Conservation (phyloP, 306 rosid genomes). For the Vachellia pachyceras region DNA sequence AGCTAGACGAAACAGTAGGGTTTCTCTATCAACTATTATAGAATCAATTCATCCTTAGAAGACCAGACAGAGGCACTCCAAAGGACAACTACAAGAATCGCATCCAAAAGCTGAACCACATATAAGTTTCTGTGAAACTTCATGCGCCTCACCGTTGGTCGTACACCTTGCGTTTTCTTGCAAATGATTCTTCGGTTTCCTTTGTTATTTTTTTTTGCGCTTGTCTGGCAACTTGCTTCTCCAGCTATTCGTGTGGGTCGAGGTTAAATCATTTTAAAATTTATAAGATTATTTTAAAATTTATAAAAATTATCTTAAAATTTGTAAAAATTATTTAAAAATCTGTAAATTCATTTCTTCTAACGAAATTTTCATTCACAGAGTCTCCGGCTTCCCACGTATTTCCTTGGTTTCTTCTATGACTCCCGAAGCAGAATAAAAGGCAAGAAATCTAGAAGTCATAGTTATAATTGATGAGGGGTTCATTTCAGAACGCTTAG, state of each 20-base stretch:
- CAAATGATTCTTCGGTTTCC: conserved; percentile 11
- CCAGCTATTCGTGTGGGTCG: no score
- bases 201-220: neutral
- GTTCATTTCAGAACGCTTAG: neutral
- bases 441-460: neutral
- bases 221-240: no score
- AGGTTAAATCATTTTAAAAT: no score
- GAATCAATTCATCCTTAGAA: conserved; percentile 47
- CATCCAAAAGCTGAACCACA: neutral
- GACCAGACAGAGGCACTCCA: conserved; percentile 29
- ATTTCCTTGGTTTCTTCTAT: neutral
- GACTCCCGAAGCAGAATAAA: neutral
- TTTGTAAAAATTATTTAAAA: no score
- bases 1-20: conserved; percentile 18
- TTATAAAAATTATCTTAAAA: no score
- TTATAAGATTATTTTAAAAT: no score
- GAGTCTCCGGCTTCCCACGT: neutral
- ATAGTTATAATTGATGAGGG: neutral
- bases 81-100: neutral
- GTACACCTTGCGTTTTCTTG: neutral
- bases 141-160: conserved; percentile 26
- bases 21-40: conserved; percentile 27
- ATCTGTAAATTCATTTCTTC: no score
- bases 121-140: neutral
- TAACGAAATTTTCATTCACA: no score